These are phyloP conservation scores for Hemileccinum rubropunctum DNA, from an alignment of 768 basidiomycete genomes.

Conservation along the genomic window DNA sequence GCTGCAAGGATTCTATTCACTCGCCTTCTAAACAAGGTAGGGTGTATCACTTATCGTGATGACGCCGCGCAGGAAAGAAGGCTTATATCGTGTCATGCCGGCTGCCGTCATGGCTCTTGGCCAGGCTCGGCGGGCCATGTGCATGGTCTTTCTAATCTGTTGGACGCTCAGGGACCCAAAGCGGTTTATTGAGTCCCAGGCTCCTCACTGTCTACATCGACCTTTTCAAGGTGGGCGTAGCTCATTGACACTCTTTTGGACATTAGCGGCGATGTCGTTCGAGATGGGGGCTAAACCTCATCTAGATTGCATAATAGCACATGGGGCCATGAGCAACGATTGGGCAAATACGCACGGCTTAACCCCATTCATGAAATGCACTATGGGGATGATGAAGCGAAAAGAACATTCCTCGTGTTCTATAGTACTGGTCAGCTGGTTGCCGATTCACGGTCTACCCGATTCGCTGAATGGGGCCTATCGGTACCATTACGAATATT, in stretches of 20 bases:
- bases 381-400: conserved; percentile 15
- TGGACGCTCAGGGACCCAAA: conserved; percentile 57
- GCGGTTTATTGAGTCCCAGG: conserved; percentile 50
- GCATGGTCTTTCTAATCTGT: conserved; percentile 45
- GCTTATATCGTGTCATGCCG: conserved; percentile 1
- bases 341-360: conserved; percentile 60
- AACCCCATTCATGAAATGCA: conserved; percentile 36
- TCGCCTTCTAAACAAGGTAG: not conserved
- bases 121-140: conserved; percentile 36
- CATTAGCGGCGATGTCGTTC: conserved; percentile 42
- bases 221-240: conserved; percentile 48
- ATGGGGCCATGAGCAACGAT: conserved; percentile 42
- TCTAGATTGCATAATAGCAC: conserved; percentile 37
- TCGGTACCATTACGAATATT: conserved; percentile 55
- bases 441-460: no score
- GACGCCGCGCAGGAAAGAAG: not conserved
- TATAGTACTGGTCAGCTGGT: no score
- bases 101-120: conserved; percentile 14
- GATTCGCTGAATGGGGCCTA: not conserved
- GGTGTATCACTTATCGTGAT: conserved; percentile 3
- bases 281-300: not conserved
- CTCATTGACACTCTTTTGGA: conserved; percentile 51
- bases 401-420: conserved; percentile 38
- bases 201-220: conserved; percentile 54
- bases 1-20: not conserved